Evolutionary conservation across 2,329 filamentous ascomycete species (phyloP), one percentile per base, ranked within the genome.

Genomic region (Cercospora sp.): DNA sequence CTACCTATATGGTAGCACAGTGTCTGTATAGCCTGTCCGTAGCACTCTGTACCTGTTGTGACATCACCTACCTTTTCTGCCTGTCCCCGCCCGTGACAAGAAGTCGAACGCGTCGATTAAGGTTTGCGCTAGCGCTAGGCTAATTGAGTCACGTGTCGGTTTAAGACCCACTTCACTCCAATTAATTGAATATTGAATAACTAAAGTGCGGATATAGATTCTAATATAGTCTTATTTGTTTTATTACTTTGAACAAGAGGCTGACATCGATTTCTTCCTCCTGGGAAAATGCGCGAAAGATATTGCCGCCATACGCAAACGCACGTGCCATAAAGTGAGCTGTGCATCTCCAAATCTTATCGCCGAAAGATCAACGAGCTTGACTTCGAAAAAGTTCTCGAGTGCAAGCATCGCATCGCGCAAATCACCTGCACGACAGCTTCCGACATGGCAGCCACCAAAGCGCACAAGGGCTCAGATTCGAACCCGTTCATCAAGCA

Each of bases 401-500:
- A 63, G 5, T 32, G 10, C 18, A 3, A 68, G 51, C 37, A 37
- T 59, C 65, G 63, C 40, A 53, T 53, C 21, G 49, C 32, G 18
- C 32, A 28, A 10, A 32, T 60, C 49, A 16, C 32, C 30, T 34
- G 28, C 58, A 43, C 65, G 32, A 49, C 60, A 13, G 61, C 16
- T n/a, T 45, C 51, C 21, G 61, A n/a, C 37, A 73, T 73, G 71
- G 63, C 71, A 28, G 66, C 66, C 34, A 63, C 70, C 37, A 72
- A 70, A 24, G 45, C 62, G 13, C 16, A 43, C 3, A 59, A 64
- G 53, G 45, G 65, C 51, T 70, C 71, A 10, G 63, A 69, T 9
- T 64, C 65, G n/a, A 72, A 57, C 28, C 68, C 92, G 5, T 96
- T 96, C 73, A 90, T 96, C 71, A 91, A 89, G 80, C 90, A 94